Conservation (phyloP, 106 monocot genomes). For the Dioscorea zingiberensis region DNA sequence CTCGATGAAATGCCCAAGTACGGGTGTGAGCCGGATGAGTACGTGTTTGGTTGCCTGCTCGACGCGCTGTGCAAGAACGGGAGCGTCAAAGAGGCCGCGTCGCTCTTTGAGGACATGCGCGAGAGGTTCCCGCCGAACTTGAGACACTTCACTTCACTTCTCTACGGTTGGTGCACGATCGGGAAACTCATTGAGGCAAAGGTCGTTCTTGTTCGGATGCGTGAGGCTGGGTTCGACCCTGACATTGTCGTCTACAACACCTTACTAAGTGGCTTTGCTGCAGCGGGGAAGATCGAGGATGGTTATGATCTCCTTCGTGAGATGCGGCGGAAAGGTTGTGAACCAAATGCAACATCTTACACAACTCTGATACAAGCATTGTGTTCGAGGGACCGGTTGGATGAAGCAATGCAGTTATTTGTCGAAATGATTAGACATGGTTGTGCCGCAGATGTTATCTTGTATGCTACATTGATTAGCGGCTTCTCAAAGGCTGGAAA, state of each 20-base stretch:
- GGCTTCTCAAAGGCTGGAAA: conserved; percentile 73
- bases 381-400: conserved; percentile 46
- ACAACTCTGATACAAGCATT: conserved; percentile 76
- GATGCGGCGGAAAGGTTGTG: conserved; percentile 63
- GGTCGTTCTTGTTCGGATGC: conserved; percentile 56
- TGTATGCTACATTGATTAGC: conserved; percentile 63
- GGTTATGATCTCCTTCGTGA: conserved; percentile 40
- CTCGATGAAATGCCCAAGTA: conserved; percentile 73
- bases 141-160: conserved; percentile 67
- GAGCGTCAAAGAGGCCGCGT: conserved; percentile 60
- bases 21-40: conserved; percentile 38
- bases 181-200: conserved; percentile 84
- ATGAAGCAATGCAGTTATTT: conserved; percentile 75
- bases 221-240: conserved; percentile 54
- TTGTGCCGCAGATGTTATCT: conserved; percentile 48
- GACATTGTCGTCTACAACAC: conserved; percentile 76
- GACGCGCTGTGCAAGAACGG: conserved; percentile 91
- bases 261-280: conserved; percentile 54
- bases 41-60: conserved; percentile 65
- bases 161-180: conserved; percentile 84
- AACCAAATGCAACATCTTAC: conserved; percentile 68
- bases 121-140: conserved; percentile 56
- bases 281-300: conserved; percentile 71
- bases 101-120: conserved; percentile 68
- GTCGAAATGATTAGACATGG: conserved; percentile 62